Evolutionary conservation across 169 alveolate species (phyloP), one percentile per base, ranked within the genome.

Genomic region (Plasmodium vivax): DNA sequence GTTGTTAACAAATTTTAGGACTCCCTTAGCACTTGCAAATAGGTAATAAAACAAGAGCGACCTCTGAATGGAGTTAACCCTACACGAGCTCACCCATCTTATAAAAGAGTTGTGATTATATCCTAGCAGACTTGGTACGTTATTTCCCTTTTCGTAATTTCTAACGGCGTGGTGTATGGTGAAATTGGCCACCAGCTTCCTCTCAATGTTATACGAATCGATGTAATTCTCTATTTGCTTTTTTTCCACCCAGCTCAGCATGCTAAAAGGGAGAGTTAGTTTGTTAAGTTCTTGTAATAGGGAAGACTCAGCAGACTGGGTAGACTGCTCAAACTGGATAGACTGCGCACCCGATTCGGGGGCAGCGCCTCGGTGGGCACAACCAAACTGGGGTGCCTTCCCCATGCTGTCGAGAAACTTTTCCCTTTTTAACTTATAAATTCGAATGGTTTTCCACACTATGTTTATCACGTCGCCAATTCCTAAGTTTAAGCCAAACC

Each of bases 401-500:
- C 27, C 2, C 9, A n/a, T n/a, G 34, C 51, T 80, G 8, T 72
- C 77, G 8, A 80, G 45, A 85, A 84, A 54, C 3, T 34, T 51
- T 9, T 82, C 62, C 36, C 62, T 72, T 14, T 87, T 56, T 36
- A 79, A 85, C 79, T 83, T 82, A 92, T 92, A 83, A 84, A 82
- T 85, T 84, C 94, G 90, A 8, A 96, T 94, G 41, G 97, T 72
- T 84, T 96, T 95, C 97, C 98, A 97, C 23, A 96, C 95, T 73
- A 97, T 95, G 81, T 96, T 97, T 36, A 96, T 71, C 7, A 95
- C 97, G 95, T 98, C 99, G 10, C 98, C 98, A 54, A 98, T 94
- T 47, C 99, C 99, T 83, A 98, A 85, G 73, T 98, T 98, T 98
- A 98, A 96, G 23, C 99, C 99, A 85, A 97, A 97, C 16, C 99